These are phyloP conservation scores for Orbilia blumenaviensis DNA, from an alignment of 2,329 filamentous ascomycete species.

Conservation along the genomic window DNA sequence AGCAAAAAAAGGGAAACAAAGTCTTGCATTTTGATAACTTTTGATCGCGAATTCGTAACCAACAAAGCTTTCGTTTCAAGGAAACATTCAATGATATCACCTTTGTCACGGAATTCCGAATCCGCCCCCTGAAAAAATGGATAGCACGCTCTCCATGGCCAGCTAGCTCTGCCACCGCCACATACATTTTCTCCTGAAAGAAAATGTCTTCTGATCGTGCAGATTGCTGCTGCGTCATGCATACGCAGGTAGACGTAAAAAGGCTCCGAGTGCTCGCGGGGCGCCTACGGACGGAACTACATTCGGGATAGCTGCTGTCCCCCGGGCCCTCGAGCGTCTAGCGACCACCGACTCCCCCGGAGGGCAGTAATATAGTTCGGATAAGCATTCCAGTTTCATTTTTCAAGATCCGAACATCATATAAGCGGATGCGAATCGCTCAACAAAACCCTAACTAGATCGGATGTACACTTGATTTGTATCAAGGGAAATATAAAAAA, in stretches of 20 bases:
- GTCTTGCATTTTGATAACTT: too few species aligned
- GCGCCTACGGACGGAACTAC: conserved; percentile 1
- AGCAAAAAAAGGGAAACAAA: background rate
- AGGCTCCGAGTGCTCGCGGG: background rate
- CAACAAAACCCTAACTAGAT: background rate
- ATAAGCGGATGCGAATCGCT: conserved; percentile 6
- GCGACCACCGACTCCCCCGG: background rate
- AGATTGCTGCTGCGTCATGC: background rate
- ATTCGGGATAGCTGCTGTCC: background rate
- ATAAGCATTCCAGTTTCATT: conserved; percentile 12
- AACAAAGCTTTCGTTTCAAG: too few species aligned
- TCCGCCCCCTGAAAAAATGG: background rate
- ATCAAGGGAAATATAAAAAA: background rate
- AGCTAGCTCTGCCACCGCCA: background rate
- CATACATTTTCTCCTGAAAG: background rate
- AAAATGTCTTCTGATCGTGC: background rate
- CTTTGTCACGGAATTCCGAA: background rate
- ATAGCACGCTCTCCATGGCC: background rate
- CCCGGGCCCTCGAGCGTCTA: background rate
- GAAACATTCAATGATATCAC: background rate
- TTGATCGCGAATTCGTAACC: background rate
- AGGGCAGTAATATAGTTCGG: background rate
- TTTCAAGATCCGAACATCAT: conserved; percentile 15
- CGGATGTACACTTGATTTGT: background rate
- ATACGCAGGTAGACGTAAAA: background rate